A percentile compares a stretch with the other conserved stretches of the same genome.
phyloP scores from a whole-genome alignment of 1,139 yeast genomes.

The Scheffersomyces segobiensis region DNA sequence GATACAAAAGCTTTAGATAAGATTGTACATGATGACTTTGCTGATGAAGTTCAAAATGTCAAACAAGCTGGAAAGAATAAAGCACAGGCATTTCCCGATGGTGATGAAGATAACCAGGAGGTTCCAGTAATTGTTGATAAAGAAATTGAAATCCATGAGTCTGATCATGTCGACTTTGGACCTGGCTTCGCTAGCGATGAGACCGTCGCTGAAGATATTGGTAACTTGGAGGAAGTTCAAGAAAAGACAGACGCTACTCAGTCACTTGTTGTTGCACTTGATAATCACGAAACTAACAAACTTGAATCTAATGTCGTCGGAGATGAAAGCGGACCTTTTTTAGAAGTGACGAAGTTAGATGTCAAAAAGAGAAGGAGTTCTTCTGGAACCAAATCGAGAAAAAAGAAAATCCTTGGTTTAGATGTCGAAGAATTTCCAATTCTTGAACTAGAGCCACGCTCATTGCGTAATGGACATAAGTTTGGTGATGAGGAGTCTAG shows the following conservation, averaged over 20 bases:
- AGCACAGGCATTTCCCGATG: not conserved
- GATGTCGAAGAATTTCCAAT: conserved; percentile 7
- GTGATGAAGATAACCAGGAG: not conserved
- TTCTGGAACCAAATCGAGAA: conserved; percentile 3
- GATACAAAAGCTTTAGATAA: not conserved
- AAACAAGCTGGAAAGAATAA: not conserved
- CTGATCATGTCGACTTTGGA: not conserved
- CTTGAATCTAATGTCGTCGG: not conserved
- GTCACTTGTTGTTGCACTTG: not conserved
- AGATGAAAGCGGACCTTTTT: not conserved
- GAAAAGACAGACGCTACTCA: not conserved
- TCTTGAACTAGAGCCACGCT: conserved; percentile 9
- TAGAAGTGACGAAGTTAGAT: not conserved
- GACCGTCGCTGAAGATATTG: not conserved
- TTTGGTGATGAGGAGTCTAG: conserved; percentile 1
- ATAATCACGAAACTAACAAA: not conserved
- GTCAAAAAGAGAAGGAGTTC: not conserved
- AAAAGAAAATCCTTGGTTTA: conserved; percentile 10
- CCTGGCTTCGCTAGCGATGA: not conserved
- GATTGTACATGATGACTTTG: not conserved
- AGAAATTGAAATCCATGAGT: not conserved
- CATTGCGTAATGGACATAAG: conserved; percentile 10
- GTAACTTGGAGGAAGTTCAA: not conserved
- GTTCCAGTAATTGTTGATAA: not conserved
- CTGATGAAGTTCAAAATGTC: not conserved